These are phyloP conservation scores for Boechera retrofracta DNA, from an alignment of 345 rosid genomes.

Conservation along the genomic window DNA sequence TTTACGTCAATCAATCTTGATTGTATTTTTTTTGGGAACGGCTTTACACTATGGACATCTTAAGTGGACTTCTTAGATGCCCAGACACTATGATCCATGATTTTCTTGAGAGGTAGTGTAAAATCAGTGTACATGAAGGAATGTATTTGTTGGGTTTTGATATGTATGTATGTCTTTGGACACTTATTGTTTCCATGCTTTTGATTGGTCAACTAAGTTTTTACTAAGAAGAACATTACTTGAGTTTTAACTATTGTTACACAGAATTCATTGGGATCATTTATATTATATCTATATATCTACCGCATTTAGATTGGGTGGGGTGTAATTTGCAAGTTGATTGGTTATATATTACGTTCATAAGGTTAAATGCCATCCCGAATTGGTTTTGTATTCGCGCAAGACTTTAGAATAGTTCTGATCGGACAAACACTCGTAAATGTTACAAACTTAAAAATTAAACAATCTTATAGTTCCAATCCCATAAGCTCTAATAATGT, in stretches of 20 bases:
- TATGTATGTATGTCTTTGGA: constrained; percentile 26
- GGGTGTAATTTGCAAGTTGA: no score
- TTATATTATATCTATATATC: no score
- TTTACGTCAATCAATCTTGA: constrained; percentile 76
- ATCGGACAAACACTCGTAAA: not conserved
- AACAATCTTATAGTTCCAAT: not conserved
- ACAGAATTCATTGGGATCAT: no score
- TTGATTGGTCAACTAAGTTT: constrained; percentile 5
- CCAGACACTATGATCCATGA: constrained; percentile 6
- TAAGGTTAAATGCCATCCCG: not conserved
- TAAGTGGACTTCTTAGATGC: constrained; percentile 20
- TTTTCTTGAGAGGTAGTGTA: constrained; percentile 29
- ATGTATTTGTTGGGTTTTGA: constrained; percentile 29
- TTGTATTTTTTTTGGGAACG: not conserved
- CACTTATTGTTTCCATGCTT: constrained; percentile 9
- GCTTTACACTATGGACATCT: constrained; percentile 18
- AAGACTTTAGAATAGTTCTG: not conserved
- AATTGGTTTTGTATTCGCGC: not conserved
- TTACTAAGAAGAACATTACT: not conserved
- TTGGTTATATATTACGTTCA: not conserved
- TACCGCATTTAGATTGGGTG: no score
- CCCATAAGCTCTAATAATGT: constrained; percentile 1
- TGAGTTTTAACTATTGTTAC: not conserved
- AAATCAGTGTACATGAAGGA: constrained; percentile 43
- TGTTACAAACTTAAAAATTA: not conserved